phyloP scores from a whole-genome alignment of 202 grass and related monocot genomes.

The Elaeis oleifera region DNA sequence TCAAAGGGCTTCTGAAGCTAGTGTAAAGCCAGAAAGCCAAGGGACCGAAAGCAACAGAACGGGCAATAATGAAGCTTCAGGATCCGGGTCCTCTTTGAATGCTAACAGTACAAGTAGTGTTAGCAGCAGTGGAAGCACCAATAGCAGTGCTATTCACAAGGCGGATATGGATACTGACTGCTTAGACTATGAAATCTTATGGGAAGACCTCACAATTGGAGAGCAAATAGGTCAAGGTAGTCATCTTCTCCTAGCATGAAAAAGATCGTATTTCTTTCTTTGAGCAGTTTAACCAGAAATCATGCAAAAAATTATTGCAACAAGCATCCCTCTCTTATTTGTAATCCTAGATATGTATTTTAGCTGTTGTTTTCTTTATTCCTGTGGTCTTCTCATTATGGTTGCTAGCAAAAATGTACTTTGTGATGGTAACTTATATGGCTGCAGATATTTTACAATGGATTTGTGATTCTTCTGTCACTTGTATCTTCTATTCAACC shows the following conservation, averaged over 20 bases:
- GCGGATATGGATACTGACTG: slow-evolving; percentile 80
- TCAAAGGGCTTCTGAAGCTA: slow-evolving; percentile 43
- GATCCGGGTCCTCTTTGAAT: slow-evolving; percentile 90
- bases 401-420: no score
- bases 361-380: no score
- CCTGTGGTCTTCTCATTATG: no score
- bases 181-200: slow-evolving; percentile 96
- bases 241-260: slow-evolving; percentile 23
- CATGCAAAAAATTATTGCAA: no score
- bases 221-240: slow-evolving; percentile 98
- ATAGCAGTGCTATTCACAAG: slow-evolving; percentile 71
- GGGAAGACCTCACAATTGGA: slow-evolving; percentile 91
- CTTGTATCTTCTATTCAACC: no score
- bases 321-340: no score
- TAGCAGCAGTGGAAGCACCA: slow-evolving; percentile 88
- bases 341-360: no score
- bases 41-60: slow-evolving; percentile 25
- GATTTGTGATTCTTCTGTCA: no score
- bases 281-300: no score
- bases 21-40: slow-evolving; percentile 32
- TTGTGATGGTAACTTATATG: no score
- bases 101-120: slow-evolving; percentile 89
- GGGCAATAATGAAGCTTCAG: slow-evolving; percentile 50
- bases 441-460: no score
- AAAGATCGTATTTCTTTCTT: background rate